A percentile compares a stretch with the other conserved stretches of the same genome.
Evolutionary conservation across 495 filamentous ascomycete species (phyloP).

Genomic region (Trichoderma virens): DNA sequence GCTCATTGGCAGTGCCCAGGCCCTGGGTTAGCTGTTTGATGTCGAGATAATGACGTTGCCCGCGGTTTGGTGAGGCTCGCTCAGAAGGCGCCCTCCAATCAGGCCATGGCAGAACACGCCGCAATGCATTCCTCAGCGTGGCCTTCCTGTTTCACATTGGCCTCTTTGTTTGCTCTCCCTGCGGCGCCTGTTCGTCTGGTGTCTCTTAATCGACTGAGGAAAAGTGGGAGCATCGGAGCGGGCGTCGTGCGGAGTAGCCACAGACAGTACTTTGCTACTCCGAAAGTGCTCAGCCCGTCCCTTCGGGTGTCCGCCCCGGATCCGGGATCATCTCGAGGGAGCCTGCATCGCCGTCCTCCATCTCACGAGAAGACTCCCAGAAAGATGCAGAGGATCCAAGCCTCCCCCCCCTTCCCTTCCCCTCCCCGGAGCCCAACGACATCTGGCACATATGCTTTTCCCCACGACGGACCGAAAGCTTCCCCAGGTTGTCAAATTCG

Average conservation of each 20-base stretch:
- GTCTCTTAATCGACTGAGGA: not conserved
- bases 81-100: not conserved
- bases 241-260: not conserved
- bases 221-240: not conserved
- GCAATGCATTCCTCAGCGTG: not conserved
- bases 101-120: not conserved
- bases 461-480: constrained; percentile 7
- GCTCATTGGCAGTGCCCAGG: constrained; percentile 1
- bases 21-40: constrained; percentile 2
- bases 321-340: not conserved
- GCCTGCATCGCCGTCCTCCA: not conserved
- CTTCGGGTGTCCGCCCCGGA: constrained; percentile 6
- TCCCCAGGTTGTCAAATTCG: constrained; percentile 2
- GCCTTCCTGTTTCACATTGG: not conserved
- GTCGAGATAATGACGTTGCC: constrained; percentile 8
- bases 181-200: not conserved
- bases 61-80: not conserved
- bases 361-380: not conserved
- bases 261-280: not conserved
- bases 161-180: not conserved
- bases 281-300: not conserved
- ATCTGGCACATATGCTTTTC: not conserved
- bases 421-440: not conserved
- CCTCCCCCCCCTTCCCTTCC: not conserved
- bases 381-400: not conserved